phyloP scores from a whole-genome alignment of 768 basidiomycete genomes.

The Pholiota conissans region DNA sequence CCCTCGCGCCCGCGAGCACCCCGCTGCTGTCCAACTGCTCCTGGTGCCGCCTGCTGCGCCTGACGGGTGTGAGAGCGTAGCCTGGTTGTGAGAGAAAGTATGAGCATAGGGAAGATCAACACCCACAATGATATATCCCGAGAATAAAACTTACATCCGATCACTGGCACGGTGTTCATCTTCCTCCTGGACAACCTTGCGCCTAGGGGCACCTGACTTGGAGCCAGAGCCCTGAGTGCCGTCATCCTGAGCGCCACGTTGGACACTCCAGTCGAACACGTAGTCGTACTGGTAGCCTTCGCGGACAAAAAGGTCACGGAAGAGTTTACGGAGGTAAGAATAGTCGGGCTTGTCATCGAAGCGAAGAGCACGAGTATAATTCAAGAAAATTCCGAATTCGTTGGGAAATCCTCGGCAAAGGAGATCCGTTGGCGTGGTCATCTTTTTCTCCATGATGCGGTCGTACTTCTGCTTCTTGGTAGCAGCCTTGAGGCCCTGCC shows the following conservation, averaged over 20 bases:
- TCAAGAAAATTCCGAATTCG: constrained; percentile 98
- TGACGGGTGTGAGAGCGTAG: constrained; percentile 88
- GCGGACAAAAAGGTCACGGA: constrained; percentile 96
- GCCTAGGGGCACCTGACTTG: constrained; percentile 61
- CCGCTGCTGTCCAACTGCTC: constrained; percentile 47
- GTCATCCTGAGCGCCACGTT: constrained; percentile 72
- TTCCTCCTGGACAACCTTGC: constrained; percentile 84
- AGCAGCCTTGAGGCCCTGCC: constrained; percentile 99
- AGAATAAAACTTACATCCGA: constrained; percentile 64
- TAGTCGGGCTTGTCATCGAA: constrained; percentile 99
- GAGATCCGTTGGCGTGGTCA: constrained; percentile 96
- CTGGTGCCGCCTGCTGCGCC: constrained; percentile 63
- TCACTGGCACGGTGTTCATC: constrained; percentile 83
- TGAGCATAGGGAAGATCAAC: constrained; percentile 18
- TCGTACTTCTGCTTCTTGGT: constrained; percentile 99
- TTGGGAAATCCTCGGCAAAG: constrained; percentile 99
- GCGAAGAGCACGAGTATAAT: constrained; percentile 97
- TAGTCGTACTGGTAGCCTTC: constrained; percentile 99
- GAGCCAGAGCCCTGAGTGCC: constrained; percentile 56
- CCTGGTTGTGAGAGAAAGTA: constrained; percentile 39
- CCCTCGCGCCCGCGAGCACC: constrained; percentile 45
- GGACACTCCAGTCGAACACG: constrained; percentile 98
- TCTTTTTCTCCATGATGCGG: constrained; percentile 99
- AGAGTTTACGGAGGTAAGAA: constrained; percentile 98
- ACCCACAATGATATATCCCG: constrained; percentile 9